phyloP scores from a whole-genome alignment of 2,329 filamentous ascomycete genomes.

The Camptophora hylomeconis region DNA sequence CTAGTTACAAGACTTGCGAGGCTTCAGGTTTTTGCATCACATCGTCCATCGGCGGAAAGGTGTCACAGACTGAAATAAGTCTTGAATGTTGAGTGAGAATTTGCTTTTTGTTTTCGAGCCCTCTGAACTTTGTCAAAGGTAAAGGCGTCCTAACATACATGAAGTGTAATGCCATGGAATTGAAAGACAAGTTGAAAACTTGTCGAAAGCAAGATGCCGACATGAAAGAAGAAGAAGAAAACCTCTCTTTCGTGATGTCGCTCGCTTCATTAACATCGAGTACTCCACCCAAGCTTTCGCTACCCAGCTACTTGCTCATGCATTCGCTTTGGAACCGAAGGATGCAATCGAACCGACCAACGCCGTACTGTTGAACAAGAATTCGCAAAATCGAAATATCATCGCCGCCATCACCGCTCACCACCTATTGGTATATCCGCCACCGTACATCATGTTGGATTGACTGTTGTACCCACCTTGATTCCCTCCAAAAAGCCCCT shows the following conservation, averaged over 20 bases:
- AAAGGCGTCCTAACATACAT: conserved; percentile 43
- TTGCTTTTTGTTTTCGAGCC: conserved; percentile 16
- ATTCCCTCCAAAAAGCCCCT: conserved; percentile 82
- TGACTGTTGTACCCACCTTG: conserved; percentile 84
- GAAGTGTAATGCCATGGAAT: conserved; percentile 18
- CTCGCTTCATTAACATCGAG: conserved; percentile 9
- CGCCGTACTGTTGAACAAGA: conserved; percentile 18
- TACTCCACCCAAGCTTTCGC: conserved; percentile 13
- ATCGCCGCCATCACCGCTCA: conserved; percentile 28
- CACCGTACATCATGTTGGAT: conserved; percentile 65
- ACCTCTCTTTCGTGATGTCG: conserved; percentile 20
- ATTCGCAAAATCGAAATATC: conserved; percentile 15
- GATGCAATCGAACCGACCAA: conserved; percentile 17
- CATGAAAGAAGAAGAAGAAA: conserved; percentile 20
- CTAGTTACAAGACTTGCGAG: too few relatives aligned
- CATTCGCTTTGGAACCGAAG: conserved; percentile 12
- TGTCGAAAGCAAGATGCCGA: conserved; percentile 26
- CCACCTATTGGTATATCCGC: conserved; percentile 56
- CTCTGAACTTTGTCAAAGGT: too few relatives aligned
- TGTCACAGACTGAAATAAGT: conserved; percentile 11
- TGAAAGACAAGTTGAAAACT: conserved; percentile 20
- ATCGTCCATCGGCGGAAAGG: conserved; percentile 9
- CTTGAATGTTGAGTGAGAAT: conserved; percentile 14
- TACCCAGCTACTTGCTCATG: conserved; percentile 14
- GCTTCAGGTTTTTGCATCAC: conserved; percentile 14